A percentile compares a stretch with the other conserved stretches of the same genome.
phyloP scores from a whole-genome alignment of 805 yeast genomes.

The Zygotorulaspora chibaensis region DNA sequence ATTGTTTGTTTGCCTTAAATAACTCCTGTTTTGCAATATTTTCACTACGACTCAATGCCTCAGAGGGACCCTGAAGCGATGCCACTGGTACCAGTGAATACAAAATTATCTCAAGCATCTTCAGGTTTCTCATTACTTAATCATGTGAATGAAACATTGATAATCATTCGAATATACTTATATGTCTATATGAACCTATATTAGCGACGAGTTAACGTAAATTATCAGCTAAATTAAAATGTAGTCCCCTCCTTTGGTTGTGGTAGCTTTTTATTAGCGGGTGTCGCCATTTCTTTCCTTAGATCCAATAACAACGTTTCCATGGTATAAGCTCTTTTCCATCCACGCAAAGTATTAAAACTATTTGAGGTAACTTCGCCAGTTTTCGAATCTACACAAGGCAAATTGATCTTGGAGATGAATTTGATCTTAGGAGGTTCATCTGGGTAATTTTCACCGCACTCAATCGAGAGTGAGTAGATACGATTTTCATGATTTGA shows the following conservation, averaged over 20 bases:
- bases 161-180: neutral
- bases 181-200: neutral
- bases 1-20: neutral
- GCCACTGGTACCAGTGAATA: too few species aligned
- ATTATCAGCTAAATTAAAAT: constrained; percentile 36
- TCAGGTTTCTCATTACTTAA: too few species aligned
- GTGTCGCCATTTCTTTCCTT: constrained; percentile 84
- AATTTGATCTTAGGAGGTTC: constrained; percentile 81
- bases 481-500: constrained; percentile 88
- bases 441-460: constrained; percentile 85
- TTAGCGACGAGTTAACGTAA: constrained; percentile 1
- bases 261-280: constrained; percentile 73
- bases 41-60: too few species aligned
- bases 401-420: constrained; percentile 79
- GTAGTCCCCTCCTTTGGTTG: constrained; percentile 91
- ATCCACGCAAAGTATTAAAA: constrained; percentile 66
- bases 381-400: constrained; percentile 69
- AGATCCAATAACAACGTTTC: constrained; percentile 87
- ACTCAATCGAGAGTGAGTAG: constrained; percentile 73
- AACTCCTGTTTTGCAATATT: too few species aligned
- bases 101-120: too few species aligned
- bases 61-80: too few species aligned
- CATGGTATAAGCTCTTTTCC: constrained; percentile 92
- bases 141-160: too few species aligned
- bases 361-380: constrained; percentile 52